phyloP scores from a whole-genome alignment of 1,139 yeast species.

The Candida anutae region DNA sequence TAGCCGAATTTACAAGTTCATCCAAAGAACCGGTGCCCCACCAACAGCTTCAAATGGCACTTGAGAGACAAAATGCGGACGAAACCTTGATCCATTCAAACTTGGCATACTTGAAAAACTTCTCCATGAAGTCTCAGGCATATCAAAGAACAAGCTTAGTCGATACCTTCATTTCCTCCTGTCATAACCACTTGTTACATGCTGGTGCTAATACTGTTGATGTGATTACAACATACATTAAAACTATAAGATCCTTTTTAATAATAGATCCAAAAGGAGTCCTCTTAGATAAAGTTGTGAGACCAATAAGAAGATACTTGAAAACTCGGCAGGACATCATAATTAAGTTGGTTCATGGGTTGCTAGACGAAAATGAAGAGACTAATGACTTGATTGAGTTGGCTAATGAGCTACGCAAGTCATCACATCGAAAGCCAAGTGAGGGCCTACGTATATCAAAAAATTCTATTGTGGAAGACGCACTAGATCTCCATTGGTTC shows the following conservation, averaged over 20 bases:
- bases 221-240: slow-evolving; percentile 61
- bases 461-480: slow-evolving; percentile 21
- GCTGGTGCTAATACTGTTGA: slow-evolving; percentile 80
- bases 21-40: slow-evolving; percentile 2
- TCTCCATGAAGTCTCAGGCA: slow-evolving; percentile 19
- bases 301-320: slow-evolving; percentile 62
- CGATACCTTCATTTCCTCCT: slow-evolving; percentile 41
- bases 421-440: neutral
- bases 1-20: slow-evolving; percentile 1
- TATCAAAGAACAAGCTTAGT: slow-evolving; percentile 49
- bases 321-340: slow-evolving; percentile 72
- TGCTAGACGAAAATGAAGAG: slow-evolving; percentile 42
- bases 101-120: slow-evolving; percentile 13
- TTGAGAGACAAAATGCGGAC: neutral
- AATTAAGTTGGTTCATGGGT: slow-evolving; percentile 60
- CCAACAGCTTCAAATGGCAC: neutral
- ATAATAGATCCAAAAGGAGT: slow-evolving; percentile 87
- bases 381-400: slow-evolving; percentile 40
- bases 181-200: slow-evolving; percentile 52
- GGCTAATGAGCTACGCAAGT: slow-evolving; percentile 41
- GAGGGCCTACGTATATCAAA: too few relatives aligned
- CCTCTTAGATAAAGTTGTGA: slow-evolving; percentile 62
- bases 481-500: slow-evolving; percentile 54
- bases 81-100: slow-evolving; percentile 8
- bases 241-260: slow-evolving; percentile 65